These are phyloP conservation scores for Yamadazyma takamatsuzukensis DNA, from an alignment of 805 yeast genomes.

Conservation along the genomic window DNA sequence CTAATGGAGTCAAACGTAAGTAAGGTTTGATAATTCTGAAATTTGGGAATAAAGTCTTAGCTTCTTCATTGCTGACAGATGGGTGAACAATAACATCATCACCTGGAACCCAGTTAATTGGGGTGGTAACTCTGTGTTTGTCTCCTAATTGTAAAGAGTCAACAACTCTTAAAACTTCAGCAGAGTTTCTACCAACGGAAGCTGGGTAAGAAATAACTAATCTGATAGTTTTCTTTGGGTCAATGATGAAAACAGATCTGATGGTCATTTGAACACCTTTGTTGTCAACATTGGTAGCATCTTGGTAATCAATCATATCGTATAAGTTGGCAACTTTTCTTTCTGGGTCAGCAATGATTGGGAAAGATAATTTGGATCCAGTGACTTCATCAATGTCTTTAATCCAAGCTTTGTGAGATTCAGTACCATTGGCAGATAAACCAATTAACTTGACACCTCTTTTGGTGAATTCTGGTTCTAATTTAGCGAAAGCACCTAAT, in stretches of 20 bases:
- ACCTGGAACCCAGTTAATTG: conserved; percentile 87
- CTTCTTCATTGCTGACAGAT: conserved; percentile 60
- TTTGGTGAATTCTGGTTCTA: conserved; percentile 83
- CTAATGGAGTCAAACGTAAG: conserved; percentile 62
- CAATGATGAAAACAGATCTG: conserved; percentile 89
- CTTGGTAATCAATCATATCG: conserved; percentile 72
- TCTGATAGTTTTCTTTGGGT: conserved; percentile 86
- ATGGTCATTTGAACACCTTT: conserved; percentile 80
- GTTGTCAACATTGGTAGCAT: conserved; percentile 62
- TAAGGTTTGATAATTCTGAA: conserved; percentile 87
- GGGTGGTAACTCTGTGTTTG: conserved; percentile 79
- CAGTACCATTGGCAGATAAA: conserved; percentile 79
- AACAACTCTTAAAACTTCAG: conserved; percentile 85
- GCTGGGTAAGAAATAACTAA: conserved; percentile 88
- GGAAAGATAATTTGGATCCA: conserved; percentile 75
- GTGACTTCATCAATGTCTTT: conserved; percentile 86
- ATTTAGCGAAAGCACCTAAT: conserved; percentile 86
- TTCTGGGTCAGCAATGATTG: conserved; percentile 84
- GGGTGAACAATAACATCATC: conserved; percentile 93
- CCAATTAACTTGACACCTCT: conserved; percentile 89
- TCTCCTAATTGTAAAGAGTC: conserved; percentile 88
- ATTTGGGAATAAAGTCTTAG: conserved; percentile 74
- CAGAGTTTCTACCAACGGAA: conserved; percentile 89
- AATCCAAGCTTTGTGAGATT: conserved; percentile 81
- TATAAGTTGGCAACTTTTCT: conserved; percentile 73